Base-by-base conservation (phyloP, 495 filamentous ascomycete genomes). In the Hypomontagnella submonticulosa region DNA sequence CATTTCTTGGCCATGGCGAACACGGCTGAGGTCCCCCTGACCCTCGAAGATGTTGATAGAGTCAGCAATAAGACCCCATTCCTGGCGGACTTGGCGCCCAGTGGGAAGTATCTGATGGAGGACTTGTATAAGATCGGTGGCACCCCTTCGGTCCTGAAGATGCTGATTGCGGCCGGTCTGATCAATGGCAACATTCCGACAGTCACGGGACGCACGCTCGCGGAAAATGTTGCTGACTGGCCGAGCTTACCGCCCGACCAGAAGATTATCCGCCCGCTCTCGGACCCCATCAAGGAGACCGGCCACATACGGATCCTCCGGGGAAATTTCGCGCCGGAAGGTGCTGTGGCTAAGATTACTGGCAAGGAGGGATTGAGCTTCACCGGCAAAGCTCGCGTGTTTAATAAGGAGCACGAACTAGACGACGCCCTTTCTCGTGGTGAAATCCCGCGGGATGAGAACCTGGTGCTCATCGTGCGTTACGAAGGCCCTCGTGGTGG, bases 401-500 rank as follows among this genome's bases (percentile, higher is more conserved):
- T 97, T 76, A 80, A 99, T 75, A 96, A 97, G 74, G 95, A 97
- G 71, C 77, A 84, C 52, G 81, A 86, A 60, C 88, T 99, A 36
- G 87, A 95, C 75, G 78, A 82, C 6, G 94, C 93, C 1, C 80
- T 99, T 11, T 85, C 84, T 36, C 81, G 81, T 38, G 90, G 91
- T 30, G 71, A 84, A 51, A 90, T 92, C 33, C 86, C 83, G 42
- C 83, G 85, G 23, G 89, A 93, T 69, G 78, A 77, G 41, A 96
- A 96, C 69, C 83, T 96, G n/a, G 95, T 97, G 9, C 80, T 97
- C 38, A 87, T 97, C 15, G 94, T 99, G 34, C 89, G 95, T 33
- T 98, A 97, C 72, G 95, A 99, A 75, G 95, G 95, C 0, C 95
- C 95, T 4, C 93, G 92, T 73, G 95, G 95, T 70, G 95, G 94